These are phyloP conservation scores for Amanita rimosa DNA, from an alignment of 768 basidiomycete species.

Conservation along the genomic window DNA sequence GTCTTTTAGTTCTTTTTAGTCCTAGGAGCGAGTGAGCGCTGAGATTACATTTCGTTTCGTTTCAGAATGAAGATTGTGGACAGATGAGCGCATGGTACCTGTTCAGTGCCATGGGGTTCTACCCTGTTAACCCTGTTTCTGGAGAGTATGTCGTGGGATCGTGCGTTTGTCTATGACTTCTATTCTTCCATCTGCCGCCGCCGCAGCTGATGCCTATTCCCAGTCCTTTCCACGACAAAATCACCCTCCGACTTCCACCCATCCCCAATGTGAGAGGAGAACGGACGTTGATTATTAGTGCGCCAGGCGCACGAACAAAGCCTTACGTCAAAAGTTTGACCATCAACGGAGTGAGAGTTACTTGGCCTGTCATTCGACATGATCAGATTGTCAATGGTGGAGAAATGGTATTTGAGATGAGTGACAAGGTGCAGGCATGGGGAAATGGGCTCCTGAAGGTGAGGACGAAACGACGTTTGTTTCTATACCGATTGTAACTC, in stretches of 20 bases:
- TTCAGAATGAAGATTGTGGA: constrained; percentile 79
- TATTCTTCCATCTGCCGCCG: not conserved
- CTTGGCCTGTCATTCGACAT: constrained; percentile 43
- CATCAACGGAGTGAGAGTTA: constrained; percentile 37
- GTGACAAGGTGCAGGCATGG: constrained; percentile 23
- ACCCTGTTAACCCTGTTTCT: constrained; percentile 75
- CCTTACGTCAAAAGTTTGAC: constrained; percentile 50
- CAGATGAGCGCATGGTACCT: constrained; percentile 90
- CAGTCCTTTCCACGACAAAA: constrained; percentile 39
- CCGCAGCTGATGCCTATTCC: not conserved
- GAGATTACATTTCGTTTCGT: not conserved
- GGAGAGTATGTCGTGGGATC: constrained; percentile 68
- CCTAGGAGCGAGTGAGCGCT: not conserved
- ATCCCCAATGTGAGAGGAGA: constrained; percentile 7
- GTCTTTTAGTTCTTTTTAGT: not conserved
- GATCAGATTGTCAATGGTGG: constrained; percentile 50
- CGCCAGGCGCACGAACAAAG: constrained; percentile 44
- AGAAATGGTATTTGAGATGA: constrained; percentile 56
- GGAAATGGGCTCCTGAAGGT: constrained; percentile 16
- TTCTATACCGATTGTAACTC: not conserved
- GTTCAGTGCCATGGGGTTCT: constrained; percentile 75
- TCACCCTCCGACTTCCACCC: constrained; percentile 45
- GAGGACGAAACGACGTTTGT: not conserved
- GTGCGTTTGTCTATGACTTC: constrained; percentile 23
- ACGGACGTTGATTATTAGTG: constrained; percentile 36